Conservation (phyloP, 2,329 filamentous ascomycete species). For the Alternaria sp. region DNA sequence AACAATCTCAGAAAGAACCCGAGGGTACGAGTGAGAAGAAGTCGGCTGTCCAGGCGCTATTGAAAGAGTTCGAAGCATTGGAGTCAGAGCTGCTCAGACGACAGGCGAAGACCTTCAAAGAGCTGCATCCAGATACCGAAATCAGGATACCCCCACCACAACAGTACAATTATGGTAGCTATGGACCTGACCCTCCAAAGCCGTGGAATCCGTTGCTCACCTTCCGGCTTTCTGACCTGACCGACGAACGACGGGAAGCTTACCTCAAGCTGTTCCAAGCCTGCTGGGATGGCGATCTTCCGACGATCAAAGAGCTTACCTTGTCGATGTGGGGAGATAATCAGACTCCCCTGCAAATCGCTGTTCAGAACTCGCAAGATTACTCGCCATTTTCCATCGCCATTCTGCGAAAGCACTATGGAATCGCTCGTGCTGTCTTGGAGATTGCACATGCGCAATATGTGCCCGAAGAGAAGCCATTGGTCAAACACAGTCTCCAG, state of each 20-base stretch:
- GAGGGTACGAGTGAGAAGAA: constrained; percentile 60
- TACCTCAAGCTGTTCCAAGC: constrained; percentile 77
- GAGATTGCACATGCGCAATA: constrained; percentile 76
- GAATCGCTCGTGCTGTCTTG: constrained; percentile 69
- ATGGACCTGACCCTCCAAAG: constrained; percentile 19
- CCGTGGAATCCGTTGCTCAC: constrained; percentile 21
- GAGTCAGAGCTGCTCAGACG: constrained; percentile 62
- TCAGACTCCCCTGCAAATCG: constrained; percentile 65
- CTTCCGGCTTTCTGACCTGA: constrained; percentile 60
- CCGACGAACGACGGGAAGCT: constrained; percentile 60
- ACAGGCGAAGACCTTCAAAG: constrained; percentile 70
- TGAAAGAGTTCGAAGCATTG: constrained; percentile 62
- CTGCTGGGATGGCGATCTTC: constrained; percentile 72
- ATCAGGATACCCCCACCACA: background rate
- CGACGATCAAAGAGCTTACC: constrained; percentile 69
- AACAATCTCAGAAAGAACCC: constrained; percentile 23
- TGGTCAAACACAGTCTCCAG: constrained; percentile 58
- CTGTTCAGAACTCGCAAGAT: constrained; percentile 59
- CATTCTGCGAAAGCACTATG: constrained; percentile 68
- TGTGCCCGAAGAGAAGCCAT: constrained; percentile 57
- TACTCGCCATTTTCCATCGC: constrained; percentile 73
- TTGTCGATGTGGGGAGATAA: constrained; percentile 64
- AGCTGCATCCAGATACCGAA: constrained; percentile 62
- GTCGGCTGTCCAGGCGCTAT: constrained; percentile 59
- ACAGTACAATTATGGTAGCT: background rate